Percentiles rank a stretch among this genome's conserved stretches.
phyloP scores from a whole-genome alignment of 2,329 filamentous ascomycete genomes.

The Blumeriella jaapii region DNA sequence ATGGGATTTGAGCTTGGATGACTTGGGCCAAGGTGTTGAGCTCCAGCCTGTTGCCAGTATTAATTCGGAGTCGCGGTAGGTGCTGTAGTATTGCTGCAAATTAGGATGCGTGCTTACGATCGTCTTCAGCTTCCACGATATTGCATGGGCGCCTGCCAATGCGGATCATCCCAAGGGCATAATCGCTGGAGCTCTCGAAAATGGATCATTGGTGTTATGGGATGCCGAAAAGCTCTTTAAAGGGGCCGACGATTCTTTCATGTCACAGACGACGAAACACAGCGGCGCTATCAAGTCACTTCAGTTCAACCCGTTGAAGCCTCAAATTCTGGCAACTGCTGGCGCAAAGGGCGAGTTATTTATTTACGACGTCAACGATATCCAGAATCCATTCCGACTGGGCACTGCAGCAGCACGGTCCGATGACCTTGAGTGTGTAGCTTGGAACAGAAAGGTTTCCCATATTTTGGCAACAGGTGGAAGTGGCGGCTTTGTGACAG shows the following conservation, averaged over 20 bases:
- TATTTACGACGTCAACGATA: slow-evolving; percentile 88
- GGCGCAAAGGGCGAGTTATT: slow-evolving; percentile 94
- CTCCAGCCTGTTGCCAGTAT: slow-evolving; percentile 77
- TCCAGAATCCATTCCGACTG: slow-evolving; percentile 75
- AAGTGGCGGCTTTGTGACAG: slow-evolving; percentile 86
- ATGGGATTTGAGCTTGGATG: slow-evolving; percentile 84
- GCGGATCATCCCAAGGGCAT: slow-evolving; percentile 73
- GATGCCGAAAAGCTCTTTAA: slow-evolving; percentile 62
- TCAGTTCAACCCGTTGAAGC: slow-evolving; percentile 90
- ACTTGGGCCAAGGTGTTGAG: slow-evolving; percentile 63
- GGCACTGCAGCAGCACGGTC: slow-evolving; percentile 80
- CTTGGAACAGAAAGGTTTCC: slow-evolving; percentile 97
- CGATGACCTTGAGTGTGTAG: slow-evolving; percentile 90
- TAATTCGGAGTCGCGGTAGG: slow-evolving; percentile 78
- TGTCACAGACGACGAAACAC: slow-evolving; percentile 82
- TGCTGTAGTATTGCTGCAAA: neutral
- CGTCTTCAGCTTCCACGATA: slow-evolving; percentile 76
- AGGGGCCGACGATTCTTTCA: slow-evolving; percentile 57
- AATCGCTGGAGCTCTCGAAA: slow-evolving; percentile 91
- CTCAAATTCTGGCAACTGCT: slow-evolving; percentile 83
- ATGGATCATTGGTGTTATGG: slow-evolving; percentile 87
- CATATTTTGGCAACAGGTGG: slow-evolving; percentile 94
- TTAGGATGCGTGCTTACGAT: slow-evolving; percentile 6
- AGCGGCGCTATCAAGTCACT: slow-evolving; percentile 85
- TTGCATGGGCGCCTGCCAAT: slow-evolving; percentile 81